Evolutionary conservation across 441 rosid species (phyloP).

Genomic region (Manihot esculenta): DNA sequence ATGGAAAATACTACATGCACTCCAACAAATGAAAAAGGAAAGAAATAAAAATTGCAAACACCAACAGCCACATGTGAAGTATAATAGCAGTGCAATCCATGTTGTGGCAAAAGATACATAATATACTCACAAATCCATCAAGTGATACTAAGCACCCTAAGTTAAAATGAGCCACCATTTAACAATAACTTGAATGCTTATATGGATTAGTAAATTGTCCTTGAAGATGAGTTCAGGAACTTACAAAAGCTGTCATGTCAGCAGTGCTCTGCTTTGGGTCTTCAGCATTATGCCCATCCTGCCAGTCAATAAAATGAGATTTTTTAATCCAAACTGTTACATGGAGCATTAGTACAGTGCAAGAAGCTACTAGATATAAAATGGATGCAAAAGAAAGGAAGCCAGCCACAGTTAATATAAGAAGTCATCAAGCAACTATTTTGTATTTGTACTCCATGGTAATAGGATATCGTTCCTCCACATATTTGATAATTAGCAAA

Average conservation of each 20-base stretch:
- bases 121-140: neutral
- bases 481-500: neutral
- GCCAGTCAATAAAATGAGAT: slow-evolving; percentile 16
- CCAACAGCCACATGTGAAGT: neutral
- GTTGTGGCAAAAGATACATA: neutral
- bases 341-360: neutral
- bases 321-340: slow-evolving; percentile 3
- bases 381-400: neutral
- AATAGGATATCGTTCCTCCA: neutral
- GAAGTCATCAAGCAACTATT: neutral
- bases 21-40: neutral
- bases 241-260: slow-evolving; percentile 82
- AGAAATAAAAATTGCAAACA: neutral
- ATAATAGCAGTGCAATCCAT: neutral
- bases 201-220: neutral
- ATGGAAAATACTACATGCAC: neutral
- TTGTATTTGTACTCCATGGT: neutral
- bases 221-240: slow-evolving; percentile 22
- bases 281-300: slow-evolving; percentile 78
- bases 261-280: slow-evolving; percentile 73
- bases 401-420: neutral
- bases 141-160: neutral
- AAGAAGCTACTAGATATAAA: neutral
- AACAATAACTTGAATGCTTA: neutral
- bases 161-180: neutral